Evolutionary conservation across 768 basidiomycete genomes (phyloP).

Genomic region (Lactifluus volemus): DNA sequence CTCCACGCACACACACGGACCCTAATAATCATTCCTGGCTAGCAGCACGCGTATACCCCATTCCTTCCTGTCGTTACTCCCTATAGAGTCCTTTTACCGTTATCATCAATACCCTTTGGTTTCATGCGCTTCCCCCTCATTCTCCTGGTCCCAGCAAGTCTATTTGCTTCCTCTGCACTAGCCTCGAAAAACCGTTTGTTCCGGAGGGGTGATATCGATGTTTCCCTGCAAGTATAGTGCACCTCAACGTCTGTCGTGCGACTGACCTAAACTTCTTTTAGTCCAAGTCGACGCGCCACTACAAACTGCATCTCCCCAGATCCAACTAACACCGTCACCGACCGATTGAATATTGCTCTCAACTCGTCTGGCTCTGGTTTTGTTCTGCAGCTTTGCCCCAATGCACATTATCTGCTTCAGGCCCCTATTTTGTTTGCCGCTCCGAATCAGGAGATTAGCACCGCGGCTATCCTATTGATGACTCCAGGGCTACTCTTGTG

Average conservation of each 20-base stretch:
- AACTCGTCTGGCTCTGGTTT: constrained; percentile 60
- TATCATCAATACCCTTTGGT: neutral
- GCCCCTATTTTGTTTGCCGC: constrained; percentile 59
- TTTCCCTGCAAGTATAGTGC: neutral
- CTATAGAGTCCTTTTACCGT: neutral
- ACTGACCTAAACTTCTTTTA: neutral
- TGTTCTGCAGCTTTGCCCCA: constrained; percentile 57
- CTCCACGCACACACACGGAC: no score
- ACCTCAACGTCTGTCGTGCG: neutral
- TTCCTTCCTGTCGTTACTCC: neutral
- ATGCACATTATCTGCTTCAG: constrained; percentile 51
- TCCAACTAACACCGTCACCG: constrained; percentile 52
- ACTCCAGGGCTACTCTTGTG: constrained; percentile 57
- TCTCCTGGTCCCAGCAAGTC: neutral
- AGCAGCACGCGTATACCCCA: no score
- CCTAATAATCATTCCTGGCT: no score
- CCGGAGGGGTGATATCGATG: neutral
- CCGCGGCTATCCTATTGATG: constrained; percentile 63
- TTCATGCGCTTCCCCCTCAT: neutral
- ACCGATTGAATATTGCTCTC: constrained; percentile 56
- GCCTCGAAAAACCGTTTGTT: neutral
- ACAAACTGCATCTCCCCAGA: constrained; percentile 34
- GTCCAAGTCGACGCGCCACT: neutral
- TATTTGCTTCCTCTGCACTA: neutral
- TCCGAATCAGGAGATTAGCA: constrained; percentile 73